Evolutionary conservation across 169 alveolate genomes (phyloP).

Genomic region (Blepharisma undulans): DNA sequence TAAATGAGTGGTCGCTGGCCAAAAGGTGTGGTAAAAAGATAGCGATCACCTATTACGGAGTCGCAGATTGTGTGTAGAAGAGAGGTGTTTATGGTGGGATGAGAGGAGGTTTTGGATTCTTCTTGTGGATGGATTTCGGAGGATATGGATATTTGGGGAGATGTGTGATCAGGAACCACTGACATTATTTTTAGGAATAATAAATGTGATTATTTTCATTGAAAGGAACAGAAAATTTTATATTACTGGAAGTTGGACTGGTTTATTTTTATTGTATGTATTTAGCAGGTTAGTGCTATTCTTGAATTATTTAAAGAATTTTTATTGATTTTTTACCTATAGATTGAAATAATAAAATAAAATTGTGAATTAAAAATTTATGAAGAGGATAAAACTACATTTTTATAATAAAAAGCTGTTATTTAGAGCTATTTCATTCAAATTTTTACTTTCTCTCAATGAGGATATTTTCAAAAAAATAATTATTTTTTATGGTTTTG

Average conservation of each 20-base stretch:
- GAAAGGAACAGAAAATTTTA: not conserved
- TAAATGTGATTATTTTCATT: not conserved
- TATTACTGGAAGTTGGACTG: not conserved
- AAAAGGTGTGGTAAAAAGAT: constrained; percentile 74
- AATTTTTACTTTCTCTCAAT: no score
- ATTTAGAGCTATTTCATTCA: no score
- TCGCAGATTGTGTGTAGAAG: constrained; percentile 25
- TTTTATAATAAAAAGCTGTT: no score
- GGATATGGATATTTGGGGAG: not conserved
- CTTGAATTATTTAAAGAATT: not conserved
- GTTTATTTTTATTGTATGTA: no score
- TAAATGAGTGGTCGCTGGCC: constrained; percentile 83
- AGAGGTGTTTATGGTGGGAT: not conserved
- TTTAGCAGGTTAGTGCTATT: not conserved
- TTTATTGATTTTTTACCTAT: no score
- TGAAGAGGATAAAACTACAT: no score
- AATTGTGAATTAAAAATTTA: no score
- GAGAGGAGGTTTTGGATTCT: not conserved
- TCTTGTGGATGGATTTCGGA: not conserved
- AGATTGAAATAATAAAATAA: no score
- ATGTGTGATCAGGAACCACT: not conserved
- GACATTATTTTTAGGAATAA: not conserved
- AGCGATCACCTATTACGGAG: constrained; percentile 46
- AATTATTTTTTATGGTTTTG: no score
- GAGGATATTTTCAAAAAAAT: no score